Base-by-base conservation (phyloP, 1,139 yeast species). In the Diutina scorzettiae region DNA sequence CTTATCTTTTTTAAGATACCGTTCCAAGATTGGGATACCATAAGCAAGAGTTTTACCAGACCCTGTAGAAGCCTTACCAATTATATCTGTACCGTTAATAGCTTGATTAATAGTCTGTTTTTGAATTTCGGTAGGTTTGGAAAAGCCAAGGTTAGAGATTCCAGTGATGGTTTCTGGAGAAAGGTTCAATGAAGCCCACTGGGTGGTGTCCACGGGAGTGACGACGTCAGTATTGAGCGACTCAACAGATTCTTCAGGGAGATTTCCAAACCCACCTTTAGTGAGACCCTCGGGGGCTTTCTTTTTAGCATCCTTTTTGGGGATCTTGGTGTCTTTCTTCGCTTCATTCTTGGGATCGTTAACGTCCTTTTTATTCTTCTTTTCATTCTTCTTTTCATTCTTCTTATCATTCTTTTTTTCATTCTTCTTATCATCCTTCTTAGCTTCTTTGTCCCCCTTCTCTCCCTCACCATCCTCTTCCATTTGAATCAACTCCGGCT, bases 41-140 rank as follows among this genome's bases (percentile, higher is more conserved):
- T 86, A 91, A 0, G 98, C 98, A 45, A 89, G 66, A 0, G 98
- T 91, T 56, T 91, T 91, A 69, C 99, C 99, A 0, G 96, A 86
- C 57, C 99, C 99, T 1, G 99, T 93, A 7, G 94, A 81, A 9
- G 98, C 98, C 55, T 91, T 93, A 45, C 98, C 99, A 49, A 93
- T 77, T 8, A 91, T 75, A 59, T 91, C 97, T 41, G 69, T 70
- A 5, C 91, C 94, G 29, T 69, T 64, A 12, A 84, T 49, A 3
- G 93, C 86, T 27, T 69, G 56, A 1, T 97, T 96, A 43, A 91
- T 80, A n/a, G 91, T 68, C 46, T 65, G 65, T 47, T 66, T 69
- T 61, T 91, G 98, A 54, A 91, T 87, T 25, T 79, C 84, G 0
- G 97, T 89, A 8, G 98, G 97, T 28, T 66, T 62, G 2, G 51